Percentiles rank a stretch among this genome's conserved stretches.
These are phyloP conservation scores for Fusarium nygamai DNA, from an alignment of 2,329 filamentous ascomycete species.

Conservation along the genomic window DNA sequence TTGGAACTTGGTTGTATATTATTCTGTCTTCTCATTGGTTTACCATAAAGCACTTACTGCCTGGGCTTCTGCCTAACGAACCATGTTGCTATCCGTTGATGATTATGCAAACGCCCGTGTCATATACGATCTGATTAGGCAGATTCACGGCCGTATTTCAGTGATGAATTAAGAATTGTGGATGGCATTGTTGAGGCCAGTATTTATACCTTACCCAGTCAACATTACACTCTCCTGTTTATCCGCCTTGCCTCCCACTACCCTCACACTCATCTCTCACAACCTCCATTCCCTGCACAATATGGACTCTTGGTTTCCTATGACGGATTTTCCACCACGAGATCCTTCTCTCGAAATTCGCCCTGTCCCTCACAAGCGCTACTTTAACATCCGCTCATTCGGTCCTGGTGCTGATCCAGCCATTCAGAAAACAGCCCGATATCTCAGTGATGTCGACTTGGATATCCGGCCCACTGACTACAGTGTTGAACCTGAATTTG, in stretches of 20 bases:
- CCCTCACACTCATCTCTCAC: no score
- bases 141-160: background rate
- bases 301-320: background rate
- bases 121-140: background rate
- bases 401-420: constrained; percentile 13
- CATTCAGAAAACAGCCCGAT: constrained; percentile 2
- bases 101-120: background rate
- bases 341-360: constrained; percentile 9
- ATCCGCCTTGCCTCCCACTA: background rate
- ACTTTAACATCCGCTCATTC: constrained; percentile 4
- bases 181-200: background rate
- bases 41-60: background rate
- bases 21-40: constrained; percentile 3
- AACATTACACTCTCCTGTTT: background rate
- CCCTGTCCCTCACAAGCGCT: constrained; percentile 7
- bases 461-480: constrained; percentile 14
- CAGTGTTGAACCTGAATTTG: constrained; percentile 2
- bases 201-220: background rate
- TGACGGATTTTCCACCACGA: background rate
- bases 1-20: background rate
- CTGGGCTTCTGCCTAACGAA: constrained; percentile 13
- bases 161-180: background rate
- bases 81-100: background rate
- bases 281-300: background rate
- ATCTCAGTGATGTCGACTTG: constrained; percentile 16